Evolutionary conservation across 2,329 filamentous ascomycete species (phyloP).

Genomic region (Venturia asperata): DNA sequence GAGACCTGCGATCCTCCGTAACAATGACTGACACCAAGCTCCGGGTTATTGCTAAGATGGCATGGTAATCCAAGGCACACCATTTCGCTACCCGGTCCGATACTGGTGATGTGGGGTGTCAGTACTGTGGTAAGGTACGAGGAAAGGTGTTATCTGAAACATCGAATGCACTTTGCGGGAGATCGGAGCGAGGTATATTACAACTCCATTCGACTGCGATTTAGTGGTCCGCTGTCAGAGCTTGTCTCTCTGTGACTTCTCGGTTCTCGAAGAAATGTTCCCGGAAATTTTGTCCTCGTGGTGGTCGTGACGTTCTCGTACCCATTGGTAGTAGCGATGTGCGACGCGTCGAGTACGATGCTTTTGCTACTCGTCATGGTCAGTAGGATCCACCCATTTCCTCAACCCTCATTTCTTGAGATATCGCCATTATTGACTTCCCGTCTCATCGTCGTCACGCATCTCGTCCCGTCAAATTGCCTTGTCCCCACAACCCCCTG

Average conservation of each 20-base stretch:
- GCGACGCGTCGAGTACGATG: background rate
- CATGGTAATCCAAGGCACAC: background rate
- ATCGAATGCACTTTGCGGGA: background rate
- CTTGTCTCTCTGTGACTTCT: background rate
- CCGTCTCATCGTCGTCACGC: background rate
- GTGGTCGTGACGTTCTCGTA: no score
- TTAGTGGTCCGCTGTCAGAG: background rate
- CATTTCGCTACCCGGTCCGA: background rate
- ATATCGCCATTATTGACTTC: no score
- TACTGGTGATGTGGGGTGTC: background rate
- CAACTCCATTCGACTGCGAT: background rate
- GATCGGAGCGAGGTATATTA: constrained; percentile 5
- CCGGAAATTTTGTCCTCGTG: background rate
- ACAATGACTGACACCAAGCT: background rate
- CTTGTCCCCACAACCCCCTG: no score
- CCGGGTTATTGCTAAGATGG: background rate
- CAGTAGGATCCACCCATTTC: background rate
- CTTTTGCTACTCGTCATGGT: background rate
- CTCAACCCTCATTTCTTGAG: no score
- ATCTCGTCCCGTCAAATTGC: background rate
- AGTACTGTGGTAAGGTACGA: background rate
- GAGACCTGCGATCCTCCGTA: background rate
- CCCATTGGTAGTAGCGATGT: background rate
- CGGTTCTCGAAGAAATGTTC: background rate
- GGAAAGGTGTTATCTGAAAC: background rate